Evolutionary conservation across 208 protist genomes (phyloP), one percentile per base, ranked within the genome.

Genomic region (Trypanosoma melophagium): DNA sequence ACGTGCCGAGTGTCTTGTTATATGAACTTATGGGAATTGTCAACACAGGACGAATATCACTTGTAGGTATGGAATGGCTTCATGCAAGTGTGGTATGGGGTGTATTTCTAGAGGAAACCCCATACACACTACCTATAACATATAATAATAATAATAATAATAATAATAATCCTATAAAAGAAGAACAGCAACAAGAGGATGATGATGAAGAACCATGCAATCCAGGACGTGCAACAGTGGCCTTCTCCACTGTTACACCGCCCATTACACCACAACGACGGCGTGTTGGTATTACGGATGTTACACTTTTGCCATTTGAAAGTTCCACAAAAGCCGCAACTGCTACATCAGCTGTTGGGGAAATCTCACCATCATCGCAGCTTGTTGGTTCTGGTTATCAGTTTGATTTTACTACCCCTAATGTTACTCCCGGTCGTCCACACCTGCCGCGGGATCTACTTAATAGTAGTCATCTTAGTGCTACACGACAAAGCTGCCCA

Each of bases 101-200:
- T 31, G 60, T 76, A 1, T 93, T 93, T 65, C 65, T 93, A 0
- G 83, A 89, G 50, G 87, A 93, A 44, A 54, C 38, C 14, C 54
- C 60, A 21, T 74, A 45, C 40, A 55, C 51, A 24, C 28, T 73
- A 7, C 2, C n/a, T 1, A 21, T 60, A 17, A 14, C 47, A 7
- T 40, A 0, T 16, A 47, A 35, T 41, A 13, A 60, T 40, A 10
- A 49, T 49, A 41, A 60, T 7, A 21, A 42, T 28, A 35, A 35
- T 38, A 10, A 13, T 2, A 40, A 12, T n/a, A 54, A 14, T 19
- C n/a, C n/a, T n/a, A n/a, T n/a, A n/a, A n/a, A 60, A 51, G 35
- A 24, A 54, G 14, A 25, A 40, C 19, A 51, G 31, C 4, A 54
- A 69, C 13, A 51, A 40, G 8, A 19, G 25, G 12, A 53, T 31